These are phyloP conservation scores for Rhynchospora pubera DNA, from an alignment of 176 grass and related monocot species.

Conservation along the genomic window DNA sequence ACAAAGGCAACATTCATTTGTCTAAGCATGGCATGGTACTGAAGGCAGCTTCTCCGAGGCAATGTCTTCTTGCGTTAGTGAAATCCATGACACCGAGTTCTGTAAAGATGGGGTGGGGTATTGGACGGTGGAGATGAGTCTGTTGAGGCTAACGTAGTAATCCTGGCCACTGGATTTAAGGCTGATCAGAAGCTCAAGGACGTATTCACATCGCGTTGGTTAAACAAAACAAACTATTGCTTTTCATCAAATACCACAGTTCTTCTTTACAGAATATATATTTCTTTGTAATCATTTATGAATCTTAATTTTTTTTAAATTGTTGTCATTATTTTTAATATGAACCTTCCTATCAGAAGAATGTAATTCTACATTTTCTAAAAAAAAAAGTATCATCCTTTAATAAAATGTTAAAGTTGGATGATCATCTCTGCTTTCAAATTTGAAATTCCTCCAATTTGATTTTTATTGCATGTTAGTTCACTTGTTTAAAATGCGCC, in stretches of 20 bases:
- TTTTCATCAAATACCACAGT: conserved; percentile 23
- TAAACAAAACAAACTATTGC: conserved; percentile 28
- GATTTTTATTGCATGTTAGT: too few species aligned
- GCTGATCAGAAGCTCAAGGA: conserved; percentile 50
- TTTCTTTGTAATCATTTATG: not conserved
- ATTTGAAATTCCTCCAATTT: not conserved
- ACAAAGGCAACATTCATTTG: conserved; percentile 29
- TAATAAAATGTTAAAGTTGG: not conserved
- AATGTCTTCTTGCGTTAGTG: conserved; percentile 26
- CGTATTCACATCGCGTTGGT: conserved; percentile 34
- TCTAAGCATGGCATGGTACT: conserved; percentile 47
- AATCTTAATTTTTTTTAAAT: not conserved
- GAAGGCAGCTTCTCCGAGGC: conserved; percentile 40
- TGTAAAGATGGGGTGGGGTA: conserved; percentile 44
- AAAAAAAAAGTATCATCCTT: too few species aligned
- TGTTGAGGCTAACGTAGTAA: conserved; percentile 38
- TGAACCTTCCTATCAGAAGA: not conserved
- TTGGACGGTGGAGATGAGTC: conserved; percentile 9
- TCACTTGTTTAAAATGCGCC: too few species aligned
- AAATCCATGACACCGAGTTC: too few species aligned
- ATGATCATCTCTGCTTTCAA: not conserved
- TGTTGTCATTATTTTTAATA: not conserved
- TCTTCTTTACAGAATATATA: conserved; percentile 37
- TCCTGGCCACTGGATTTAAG: conserved; percentile 63
- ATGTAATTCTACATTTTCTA: too few species aligned